Evolutionary conservation across 441 rosid species (phyloP).

Genomic region (Pelargonium citronellum): DNA sequence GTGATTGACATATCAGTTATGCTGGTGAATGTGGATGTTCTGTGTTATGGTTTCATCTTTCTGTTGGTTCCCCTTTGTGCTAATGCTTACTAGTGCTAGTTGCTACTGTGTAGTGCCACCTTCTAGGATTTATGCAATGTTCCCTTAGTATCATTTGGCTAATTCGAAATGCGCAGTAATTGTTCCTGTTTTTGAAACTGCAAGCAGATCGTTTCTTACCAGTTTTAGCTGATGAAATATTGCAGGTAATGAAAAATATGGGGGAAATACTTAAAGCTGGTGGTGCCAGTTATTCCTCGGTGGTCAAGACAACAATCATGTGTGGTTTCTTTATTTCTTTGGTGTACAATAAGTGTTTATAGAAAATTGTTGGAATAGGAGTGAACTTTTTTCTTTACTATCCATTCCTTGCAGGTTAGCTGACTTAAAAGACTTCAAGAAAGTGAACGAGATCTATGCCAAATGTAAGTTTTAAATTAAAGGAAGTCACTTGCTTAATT

Average conservation of each 20-base stretch:
- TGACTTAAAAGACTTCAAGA: conserved; percentile 85
- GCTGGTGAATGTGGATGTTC: too few species aligned
- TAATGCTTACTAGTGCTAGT: too few species aligned
- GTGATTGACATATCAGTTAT: too few species aligned
- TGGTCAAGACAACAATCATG: conserved; percentile 92
- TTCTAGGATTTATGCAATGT: too few species aligned
- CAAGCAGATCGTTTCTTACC: background rate
- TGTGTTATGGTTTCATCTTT: too few species aligned
- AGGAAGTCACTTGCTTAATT: background rate
- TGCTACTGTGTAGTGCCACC: too few species aligned
- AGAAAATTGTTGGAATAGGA: background rate
- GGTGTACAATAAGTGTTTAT: too few species aligned
- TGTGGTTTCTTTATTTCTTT: conserved; percentile 23
- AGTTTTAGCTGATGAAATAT: background rate
- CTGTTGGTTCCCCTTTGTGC: too few species aligned
- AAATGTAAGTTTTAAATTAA: conserved; percentile 55
- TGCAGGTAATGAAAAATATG: conserved; percentile 74
- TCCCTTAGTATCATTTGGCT: too few species aligned
- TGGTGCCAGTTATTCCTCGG: conserved; percentile 67
- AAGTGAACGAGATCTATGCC: conserved; percentile 86
- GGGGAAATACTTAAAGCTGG: conserved; percentile 90
- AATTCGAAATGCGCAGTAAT: too few species aligned
- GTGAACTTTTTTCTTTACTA: background rate
- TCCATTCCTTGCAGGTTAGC: conserved; percentile 57
- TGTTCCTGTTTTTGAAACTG: too few species aligned